A percentile compares a stretch with the other conserved stretches of the same genome.
Evolutionary conservation across 768 basidiomycete genomes (phyloP).

Genomic region (Calocybe indica): DNA sequence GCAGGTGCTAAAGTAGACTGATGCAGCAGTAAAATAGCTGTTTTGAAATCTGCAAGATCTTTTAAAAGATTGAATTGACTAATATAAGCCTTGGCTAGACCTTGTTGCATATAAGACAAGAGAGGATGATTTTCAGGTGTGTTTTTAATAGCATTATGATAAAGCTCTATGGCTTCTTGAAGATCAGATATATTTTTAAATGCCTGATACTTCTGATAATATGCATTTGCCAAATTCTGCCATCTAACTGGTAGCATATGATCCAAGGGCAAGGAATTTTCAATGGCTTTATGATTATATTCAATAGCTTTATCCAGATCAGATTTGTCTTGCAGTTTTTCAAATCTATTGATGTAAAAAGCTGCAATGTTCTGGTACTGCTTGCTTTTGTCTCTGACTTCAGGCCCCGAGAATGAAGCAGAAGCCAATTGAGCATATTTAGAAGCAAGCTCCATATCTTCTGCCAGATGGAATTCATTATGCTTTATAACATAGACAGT

Average conservation of each 20-base stretch:
- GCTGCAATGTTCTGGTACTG: conserved; percentile 3
- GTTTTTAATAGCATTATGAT: not conserved
- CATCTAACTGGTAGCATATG: not conserved
- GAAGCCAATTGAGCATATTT: too few relatives aligned
- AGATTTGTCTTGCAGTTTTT: not conserved
- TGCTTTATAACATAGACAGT: too few relatives aligned
- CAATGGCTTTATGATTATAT: not conserved
- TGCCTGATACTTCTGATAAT: not conserved
- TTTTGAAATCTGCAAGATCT: too few relatives aligned
- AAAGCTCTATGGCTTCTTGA: not conserved
- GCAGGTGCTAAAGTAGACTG: too few relatives aligned
- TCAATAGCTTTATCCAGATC: conserved; percentile 6
- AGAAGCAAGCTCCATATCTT: too few relatives aligned
- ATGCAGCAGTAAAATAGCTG: too few relatives aligned
- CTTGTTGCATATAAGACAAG: not conserved
- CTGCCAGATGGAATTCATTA: too few relatives aligned
- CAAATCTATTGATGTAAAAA: not conserved
- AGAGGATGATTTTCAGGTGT: conserved; percentile 1
- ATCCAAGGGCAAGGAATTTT: conserved; percentile 1
- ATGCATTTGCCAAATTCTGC: not conserved
- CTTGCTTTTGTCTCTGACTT: not conserved
- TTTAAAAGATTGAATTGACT: too few relatives aligned
- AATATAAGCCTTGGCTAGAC: too few relatives aligned
- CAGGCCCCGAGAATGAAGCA: too few relatives aligned
- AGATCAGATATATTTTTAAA: conserved; percentile 1